These are phyloP conservation scores for Sugiyamaella marilandica DNA, from an alignment of 805 yeast species.

Conservation along the genomic window DNA sequence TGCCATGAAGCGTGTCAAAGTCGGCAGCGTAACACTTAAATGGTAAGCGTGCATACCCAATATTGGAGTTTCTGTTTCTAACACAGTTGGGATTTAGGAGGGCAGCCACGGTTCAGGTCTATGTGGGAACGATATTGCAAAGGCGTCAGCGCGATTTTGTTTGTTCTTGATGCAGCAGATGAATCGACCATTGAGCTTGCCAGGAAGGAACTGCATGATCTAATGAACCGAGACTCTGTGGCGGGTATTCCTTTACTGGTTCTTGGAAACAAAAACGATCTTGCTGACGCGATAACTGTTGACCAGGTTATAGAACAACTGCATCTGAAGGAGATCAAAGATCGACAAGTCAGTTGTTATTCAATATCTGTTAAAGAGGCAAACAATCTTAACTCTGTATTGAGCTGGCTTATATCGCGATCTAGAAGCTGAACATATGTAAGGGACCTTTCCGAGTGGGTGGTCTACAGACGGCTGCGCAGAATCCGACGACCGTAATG, in stretches of 20 bases:
- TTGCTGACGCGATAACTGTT: constrained; percentile 29
- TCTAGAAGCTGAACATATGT: constrained; percentile 1
- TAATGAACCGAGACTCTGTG: constrained; percentile 28
- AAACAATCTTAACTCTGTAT: constrained; percentile 32
- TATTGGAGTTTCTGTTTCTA: background rate
- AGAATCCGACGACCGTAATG: background rate
- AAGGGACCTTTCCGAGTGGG: too few relatives aligned
- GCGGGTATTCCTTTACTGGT: constrained; percentile 34
- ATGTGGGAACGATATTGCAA: constrained; percentile 39
- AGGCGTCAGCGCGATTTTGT: constrained; percentile 35
- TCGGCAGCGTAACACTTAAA: constrained; percentile 34
- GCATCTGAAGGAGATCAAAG: constrained; percentile 30
- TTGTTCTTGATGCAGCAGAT: constrained; percentile 36
- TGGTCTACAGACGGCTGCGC: background rate
- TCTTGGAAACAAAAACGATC: constrained; percentile 35
- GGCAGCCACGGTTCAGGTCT: constrained; percentile 36
- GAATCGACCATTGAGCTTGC: constrained; percentile 29
- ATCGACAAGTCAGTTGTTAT: constrained; percentile 34
- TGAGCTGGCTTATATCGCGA: constrained; percentile 32
- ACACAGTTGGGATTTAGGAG: constrained; percentile 38
- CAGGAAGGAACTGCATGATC: constrained; percentile 31
- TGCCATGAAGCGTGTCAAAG: constrained; percentile 33
- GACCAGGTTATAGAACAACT: constrained; percentile 31
- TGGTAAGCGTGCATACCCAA: constrained; percentile 23
- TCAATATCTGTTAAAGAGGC: constrained; percentile 35